These are phyloP conservation scores for Trichoderma gamsii DNA, from an alignment of 495 filamentous ascomycete species.

Conservation along the genomic window DNA sequence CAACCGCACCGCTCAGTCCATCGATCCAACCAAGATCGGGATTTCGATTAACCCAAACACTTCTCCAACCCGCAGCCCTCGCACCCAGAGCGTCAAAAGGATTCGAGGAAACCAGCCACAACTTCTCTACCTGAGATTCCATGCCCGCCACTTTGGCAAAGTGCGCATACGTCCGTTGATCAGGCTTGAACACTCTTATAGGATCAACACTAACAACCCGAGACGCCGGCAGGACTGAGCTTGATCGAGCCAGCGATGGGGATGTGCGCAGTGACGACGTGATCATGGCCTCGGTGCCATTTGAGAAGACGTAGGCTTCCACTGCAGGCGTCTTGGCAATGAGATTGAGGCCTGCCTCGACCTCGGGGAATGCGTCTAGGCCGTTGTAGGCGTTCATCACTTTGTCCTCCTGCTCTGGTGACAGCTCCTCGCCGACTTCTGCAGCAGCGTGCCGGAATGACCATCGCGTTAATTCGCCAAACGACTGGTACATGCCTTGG, in stretches of 20 bases:
- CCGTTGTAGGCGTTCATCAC: constrained; percentile 64
- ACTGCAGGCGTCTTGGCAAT: constrained; percentile 32
- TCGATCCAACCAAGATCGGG: constrained; percentile 49
- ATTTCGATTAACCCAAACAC: constrained; percentile 63
- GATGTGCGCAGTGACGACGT: constrained; percentile 46
- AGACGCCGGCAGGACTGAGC: constrained; percentile 35
- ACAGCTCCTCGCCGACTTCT: constrained; percentile 44
- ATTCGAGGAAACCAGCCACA: constrained; percentile 74
- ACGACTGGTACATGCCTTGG: constrained; percentile 56
- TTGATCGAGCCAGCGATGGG: constrained; percentile 25
- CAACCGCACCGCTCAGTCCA: constrained; percentile 36
- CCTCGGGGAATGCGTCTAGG: constrained; percentile 66
- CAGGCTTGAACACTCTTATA: constrained; percentile 61
- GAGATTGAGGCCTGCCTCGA: constrained; percentile 46
- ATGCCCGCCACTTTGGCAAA: constrained; percentile 50
- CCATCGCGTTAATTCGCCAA: constrained; percentile 57
- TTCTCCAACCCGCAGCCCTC: constrained; percentile 47
- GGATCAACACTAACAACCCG: constrained; percentile 58
- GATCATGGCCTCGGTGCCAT: constrained; percentile 63
- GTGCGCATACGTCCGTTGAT: constrained; percentile 55
- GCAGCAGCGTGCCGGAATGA: constrained; percentile 59
- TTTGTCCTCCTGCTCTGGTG: constrained; percentile 31
- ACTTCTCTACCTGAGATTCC: constrained; percentile 26
- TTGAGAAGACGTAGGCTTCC: constrained; percentile 65
- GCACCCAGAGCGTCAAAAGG: constrained; percentile 73